These are phyloP conservation scores for Mariannaea sp. DNA, from an alignment of 2,329 filamentous ascomycete species.

Conservation along the genomic window DNA sequence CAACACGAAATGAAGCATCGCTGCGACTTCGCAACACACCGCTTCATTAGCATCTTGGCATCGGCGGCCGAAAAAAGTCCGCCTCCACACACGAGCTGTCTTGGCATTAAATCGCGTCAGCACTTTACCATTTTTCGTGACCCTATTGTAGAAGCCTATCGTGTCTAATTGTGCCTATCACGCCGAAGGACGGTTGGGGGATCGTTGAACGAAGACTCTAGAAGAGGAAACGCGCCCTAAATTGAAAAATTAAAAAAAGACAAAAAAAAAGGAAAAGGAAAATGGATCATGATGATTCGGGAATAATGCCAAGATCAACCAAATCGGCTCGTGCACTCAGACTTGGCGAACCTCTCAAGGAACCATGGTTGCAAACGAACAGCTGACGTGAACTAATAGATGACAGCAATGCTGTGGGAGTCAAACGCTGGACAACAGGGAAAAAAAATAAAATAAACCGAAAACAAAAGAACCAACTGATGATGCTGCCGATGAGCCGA, in stretches of 20 bases:
- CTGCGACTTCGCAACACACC: background rate
- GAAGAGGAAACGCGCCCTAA: too few relatives aligned
- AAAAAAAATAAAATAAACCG: background rate
- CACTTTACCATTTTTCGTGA: conserved; percentile 13
- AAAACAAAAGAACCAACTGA: background rate
- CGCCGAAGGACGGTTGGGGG: too few relatives aligned
- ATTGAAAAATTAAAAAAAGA: too few relatives aligned
- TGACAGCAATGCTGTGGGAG: background rate
- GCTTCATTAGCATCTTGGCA: background rate
- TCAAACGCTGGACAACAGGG: too few relatives aligned
- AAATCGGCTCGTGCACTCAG: background rate
- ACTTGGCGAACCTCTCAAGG: background rate
- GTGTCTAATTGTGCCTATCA: too few relatives aligned
- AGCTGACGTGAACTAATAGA: background rate
- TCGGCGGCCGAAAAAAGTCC: background rate
- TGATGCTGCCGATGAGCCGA: conserved; percentile 8
- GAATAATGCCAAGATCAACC: background rate
- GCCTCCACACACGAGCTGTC: conserved; percentile 3
- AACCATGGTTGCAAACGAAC: background rate
- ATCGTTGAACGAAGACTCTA: too few relatives aligned
- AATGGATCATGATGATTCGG: too few relatives aligned
- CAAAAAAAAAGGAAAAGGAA: too few relatives aligned
- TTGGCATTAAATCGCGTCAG: conserved; percentile 23
- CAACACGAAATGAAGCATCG: background rate
- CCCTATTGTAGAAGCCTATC: background rate